A percentile compares a stretch with the other conserved stretches of the same genome.
phyloP scores from a whole-genome alignment of 192 early-diverging fungal species.

The Entophlyctis luteolus region DNA sequence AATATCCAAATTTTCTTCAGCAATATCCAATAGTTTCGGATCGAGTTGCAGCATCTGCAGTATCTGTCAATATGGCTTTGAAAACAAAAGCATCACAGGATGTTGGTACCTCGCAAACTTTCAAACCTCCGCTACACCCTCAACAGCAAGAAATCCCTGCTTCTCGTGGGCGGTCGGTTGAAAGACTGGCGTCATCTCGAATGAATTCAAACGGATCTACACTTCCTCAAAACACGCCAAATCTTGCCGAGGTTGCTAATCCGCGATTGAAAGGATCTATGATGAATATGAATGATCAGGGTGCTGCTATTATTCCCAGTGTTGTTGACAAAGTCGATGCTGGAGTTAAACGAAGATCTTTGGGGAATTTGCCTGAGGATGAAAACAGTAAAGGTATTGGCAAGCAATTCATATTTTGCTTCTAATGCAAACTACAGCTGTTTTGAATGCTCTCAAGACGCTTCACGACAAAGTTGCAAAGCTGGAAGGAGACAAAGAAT shows the following conservation, averaged over 20 bases:
- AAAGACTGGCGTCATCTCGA: too few species aligned
- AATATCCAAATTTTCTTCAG: too few species aligned
- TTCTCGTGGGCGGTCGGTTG: too few species aligned
- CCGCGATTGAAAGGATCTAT: conserved; percentile 3
- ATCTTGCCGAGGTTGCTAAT: conserved; percentile 21
- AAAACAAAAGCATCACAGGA: background rate
- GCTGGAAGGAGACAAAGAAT: conserved; percentile 42
- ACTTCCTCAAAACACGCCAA: background rate
- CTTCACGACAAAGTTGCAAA: conserved; percentile 46
- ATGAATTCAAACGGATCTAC: conserved; percentile 2
- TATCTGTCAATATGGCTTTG: background rate
- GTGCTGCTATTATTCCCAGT: conserved; percentile 22
- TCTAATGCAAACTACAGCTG: conserved; percentile 9
- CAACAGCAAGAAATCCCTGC: too few species aligned
- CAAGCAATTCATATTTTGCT: background rate
- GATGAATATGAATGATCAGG: conserved; percentile 26
- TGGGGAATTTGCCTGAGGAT: conserved; percentile 24
- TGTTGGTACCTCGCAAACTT: background rate
- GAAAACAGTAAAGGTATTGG: conserved; percentile 16
- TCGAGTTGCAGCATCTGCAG: background rate
- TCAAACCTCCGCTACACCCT: too few species aligned
- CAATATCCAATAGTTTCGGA: too few species aligned
- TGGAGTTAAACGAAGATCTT: background rate
- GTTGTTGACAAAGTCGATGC: conserved; percentile 23
- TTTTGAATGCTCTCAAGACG: conserved; percentile 42